phyloP scores from a whole-genome alignment of 495 filamentous ascomycete species.

The Cenococcum geophilum region DNA sequence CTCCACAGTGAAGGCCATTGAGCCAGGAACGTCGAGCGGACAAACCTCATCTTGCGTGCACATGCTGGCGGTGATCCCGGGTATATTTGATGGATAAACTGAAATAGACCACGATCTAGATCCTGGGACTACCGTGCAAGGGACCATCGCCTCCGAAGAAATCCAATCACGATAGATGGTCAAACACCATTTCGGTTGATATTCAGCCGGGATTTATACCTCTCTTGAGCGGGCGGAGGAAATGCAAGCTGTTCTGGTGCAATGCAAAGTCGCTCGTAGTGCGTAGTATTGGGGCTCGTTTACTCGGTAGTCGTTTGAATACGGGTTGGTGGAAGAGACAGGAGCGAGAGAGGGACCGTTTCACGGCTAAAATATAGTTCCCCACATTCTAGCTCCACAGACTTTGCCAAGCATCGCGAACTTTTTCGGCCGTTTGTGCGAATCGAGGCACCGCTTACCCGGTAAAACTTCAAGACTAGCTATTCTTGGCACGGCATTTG shows the following conservation, averaged over 20 bases:
- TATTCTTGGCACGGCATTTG: neutral
- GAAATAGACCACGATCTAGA: neutral
- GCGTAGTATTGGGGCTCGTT: neutral
- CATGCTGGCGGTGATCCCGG: constrained; percentile 25
- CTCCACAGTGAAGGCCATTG: neutral
- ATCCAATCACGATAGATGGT: neutral
- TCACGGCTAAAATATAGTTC: neutral
- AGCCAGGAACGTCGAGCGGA: constrained; percentile 7
- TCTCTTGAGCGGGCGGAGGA: neutral
- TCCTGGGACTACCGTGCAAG: neutral
- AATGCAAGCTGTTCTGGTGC: neutral
- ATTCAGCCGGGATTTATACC: neutral
- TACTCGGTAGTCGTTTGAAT: neutral
- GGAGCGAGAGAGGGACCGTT: neutral
- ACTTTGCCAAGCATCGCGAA: constrained; percentile 10
- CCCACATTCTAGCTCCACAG: neutral
- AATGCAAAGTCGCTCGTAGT: neutral
- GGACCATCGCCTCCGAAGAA: neutral
- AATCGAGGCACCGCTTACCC: neutral
- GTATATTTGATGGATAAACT: constrained; percentile 27
- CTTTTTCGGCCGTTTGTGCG: constrained; percentile 4
- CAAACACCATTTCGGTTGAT: neutral
- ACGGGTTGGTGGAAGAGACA: neutral
- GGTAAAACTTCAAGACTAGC: constrained; percentile 1
- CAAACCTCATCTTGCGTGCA: constrained; percentile 2